Percentiles rank a stretch among this genome's conserved stretches.
Evolutionary conservation across 2,329 filamentous ascomycete species (phyloP).

Genomic region (Chaetomium strumarium): DNA sequence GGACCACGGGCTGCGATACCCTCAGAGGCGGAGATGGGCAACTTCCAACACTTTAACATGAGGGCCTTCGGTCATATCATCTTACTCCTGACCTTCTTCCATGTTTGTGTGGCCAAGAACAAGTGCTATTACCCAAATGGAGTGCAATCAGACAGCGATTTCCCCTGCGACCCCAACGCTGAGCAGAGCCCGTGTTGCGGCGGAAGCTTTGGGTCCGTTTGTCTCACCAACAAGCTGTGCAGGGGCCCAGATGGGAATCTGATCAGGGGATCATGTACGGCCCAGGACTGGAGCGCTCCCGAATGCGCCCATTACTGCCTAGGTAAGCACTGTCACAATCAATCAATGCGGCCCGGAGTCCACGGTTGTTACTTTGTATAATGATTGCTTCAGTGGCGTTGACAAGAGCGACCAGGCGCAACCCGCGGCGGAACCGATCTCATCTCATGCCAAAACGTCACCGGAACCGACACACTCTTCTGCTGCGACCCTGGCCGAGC

Average conservation of each 20-base stretch:
- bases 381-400: not conserved
- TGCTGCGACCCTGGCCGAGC: slow-evolving; percentile 8
- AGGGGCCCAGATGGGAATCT: not conserved
- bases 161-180: slow-evolving; percentile 8
- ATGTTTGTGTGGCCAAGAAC: not conserved
- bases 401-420: not conserved
- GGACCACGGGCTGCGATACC: too few relatives aligned
- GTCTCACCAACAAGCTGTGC: slow-evolving; percentile 13
- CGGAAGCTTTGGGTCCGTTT: not conserved
- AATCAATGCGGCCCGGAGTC: not conserved
- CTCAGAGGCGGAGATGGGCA: too few relatives aligned
- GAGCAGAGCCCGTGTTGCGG: slow-evolving; percentile 10
- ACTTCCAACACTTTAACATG: not conserved
- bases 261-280: slow-evolving; percentile 9
- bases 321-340: not conserved
- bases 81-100: not conserved
- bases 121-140: slow-evolving; percentile 12
- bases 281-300: not conserved
- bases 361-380: not conserved
- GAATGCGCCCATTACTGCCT: slow-evolving; percentile 3
- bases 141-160: not conserved
- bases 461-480: slow-evolving; percentile 9
- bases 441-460: slow-evolving; percentile 11
- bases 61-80: not conserved
- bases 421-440: slow-evolving; percentile 4